Evolutionary conservation across 257 asterid genomes (phyloP).

Genomic region (Nicotiana knightiana): DNA sequence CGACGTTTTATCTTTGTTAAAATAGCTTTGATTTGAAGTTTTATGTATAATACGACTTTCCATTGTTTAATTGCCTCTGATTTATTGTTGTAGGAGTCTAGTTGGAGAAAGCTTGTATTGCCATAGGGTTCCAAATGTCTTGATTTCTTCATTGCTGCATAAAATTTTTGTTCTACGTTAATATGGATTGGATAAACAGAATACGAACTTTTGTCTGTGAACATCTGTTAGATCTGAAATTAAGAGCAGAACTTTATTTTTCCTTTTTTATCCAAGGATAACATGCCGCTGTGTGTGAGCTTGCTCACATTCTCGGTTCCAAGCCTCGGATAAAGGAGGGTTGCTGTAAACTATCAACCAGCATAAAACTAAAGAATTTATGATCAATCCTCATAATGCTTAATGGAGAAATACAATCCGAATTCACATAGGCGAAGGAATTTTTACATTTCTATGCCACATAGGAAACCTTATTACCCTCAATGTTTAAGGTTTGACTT

Average conservation of each 20-base stretch:
- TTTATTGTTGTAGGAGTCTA: slow-evolving; percentile 18
- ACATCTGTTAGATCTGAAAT: background rate
- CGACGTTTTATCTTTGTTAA: background rate
- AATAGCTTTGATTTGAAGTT: slow-evolving; percentile 1
- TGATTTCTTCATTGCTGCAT: slow-evolving; percentile 10
- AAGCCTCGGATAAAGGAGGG: too few species aligned
- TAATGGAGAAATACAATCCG: too few species aligned
- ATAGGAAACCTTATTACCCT: too few species aligned
- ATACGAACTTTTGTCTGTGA: background rate
- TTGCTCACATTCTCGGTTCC: too few species aligned
- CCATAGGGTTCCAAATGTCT: slow-evolving; percentile 6
- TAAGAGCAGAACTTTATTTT: background rate
- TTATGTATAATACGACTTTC: slow-evolving; percentile 1
- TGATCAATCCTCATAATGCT: too few species aligned
- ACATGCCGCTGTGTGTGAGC: too few species aligned
- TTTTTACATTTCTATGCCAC: too few species aligned
- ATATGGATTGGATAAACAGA: background rate
- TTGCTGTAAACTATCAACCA: too few species aligned
- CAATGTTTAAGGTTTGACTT: too few species aligned
- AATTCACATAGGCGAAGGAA: too few species aligned
- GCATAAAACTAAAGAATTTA: too few species aligned
- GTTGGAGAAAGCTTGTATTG: slow-evolving; percentile 15
- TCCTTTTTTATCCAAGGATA: background rate
- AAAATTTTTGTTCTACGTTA: background rate
- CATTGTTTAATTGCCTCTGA: slow-evolving; percentile 2